Evolutionary conservation across 1,284 basidiomycete genomes (phyloP).

Genomic region (Sporisorium sorghi): DNA sequence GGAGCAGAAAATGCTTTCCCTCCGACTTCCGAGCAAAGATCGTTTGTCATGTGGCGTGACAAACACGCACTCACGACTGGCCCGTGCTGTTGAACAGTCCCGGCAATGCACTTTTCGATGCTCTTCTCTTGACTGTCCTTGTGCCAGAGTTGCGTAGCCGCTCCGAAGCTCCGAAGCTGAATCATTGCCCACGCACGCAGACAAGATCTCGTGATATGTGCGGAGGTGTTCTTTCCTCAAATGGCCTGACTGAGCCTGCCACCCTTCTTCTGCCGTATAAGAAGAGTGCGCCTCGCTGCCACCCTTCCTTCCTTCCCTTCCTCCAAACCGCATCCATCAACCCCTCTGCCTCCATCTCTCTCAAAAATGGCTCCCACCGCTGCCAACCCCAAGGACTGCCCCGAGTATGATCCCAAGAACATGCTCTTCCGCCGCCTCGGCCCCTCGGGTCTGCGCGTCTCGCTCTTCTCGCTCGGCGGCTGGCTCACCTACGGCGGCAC

Average conservation of each 20-base stretch:
- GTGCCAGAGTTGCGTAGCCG: background rate
- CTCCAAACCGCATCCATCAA: background rate
- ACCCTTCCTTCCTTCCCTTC: background rate
- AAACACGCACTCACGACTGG: too few species aligned
- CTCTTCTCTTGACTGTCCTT: too few species aligned
- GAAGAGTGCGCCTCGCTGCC: background rate
- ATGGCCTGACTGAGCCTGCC: slow-evolving; percentile 5
- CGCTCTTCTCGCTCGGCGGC: slow-evolving; percentile 56
- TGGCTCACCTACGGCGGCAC: slow-evolving; percentile 60
- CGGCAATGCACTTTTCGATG: slow-evolving; percentile 10
- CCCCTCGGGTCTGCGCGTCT: slow-evolving; percentile 53
- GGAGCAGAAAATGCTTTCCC: background rate
- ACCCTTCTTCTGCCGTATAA: background rate
- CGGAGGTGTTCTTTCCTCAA: background rate
- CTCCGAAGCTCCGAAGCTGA: slow-evolving; percentile 13
- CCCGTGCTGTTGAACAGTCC: too few species aligned
- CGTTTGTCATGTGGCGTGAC: too few species aligned
- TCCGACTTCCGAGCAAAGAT: slow-evolving; percentile 27
- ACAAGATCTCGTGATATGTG: background rate
- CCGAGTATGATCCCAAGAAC: slow-evolving; percentile 61
- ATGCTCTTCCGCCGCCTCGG: slow-evolving; percentile 62
- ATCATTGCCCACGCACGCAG: background rate
- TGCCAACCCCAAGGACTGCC: slow-evolving; percentile 53
- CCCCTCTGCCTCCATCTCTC: background rate
- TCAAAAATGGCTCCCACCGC: slow-evolving; percentile 49